Conservation (phyloP, 2,329 filamentous ascomycete genomes). For the Leptoxyphium fumago region DNA sequence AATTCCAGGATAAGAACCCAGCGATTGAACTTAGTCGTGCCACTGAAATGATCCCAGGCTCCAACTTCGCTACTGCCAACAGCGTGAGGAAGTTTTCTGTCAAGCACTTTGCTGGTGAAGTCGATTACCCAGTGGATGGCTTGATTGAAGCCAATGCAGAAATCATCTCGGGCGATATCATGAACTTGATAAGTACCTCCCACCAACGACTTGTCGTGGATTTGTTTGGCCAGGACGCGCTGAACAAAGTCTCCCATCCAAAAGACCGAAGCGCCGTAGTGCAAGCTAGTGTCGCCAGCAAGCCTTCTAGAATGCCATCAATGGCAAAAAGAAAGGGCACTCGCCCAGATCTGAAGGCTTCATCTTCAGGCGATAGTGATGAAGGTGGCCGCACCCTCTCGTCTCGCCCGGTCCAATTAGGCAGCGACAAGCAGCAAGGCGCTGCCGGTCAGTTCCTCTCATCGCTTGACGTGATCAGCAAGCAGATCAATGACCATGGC, state of each 20-base stretch:
- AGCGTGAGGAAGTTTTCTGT: conserved; percentile 70
- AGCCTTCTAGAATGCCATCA: conserved; percentile 81
- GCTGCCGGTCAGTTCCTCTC: conserved; percentile 85
- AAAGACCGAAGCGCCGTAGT: conserved; percentile 81
- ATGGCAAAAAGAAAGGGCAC: conserved; percentile 70
- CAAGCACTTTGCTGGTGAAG: conserved; percentile 89
- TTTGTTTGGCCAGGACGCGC: conserved; percentile 87
- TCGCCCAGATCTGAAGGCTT: conserved; percentile 33
- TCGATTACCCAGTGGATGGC: conserved; percentile 80
- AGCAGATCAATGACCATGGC: conserved; percentile 65
- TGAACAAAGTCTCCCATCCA: conserved; percentile 87
- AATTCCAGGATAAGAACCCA: conserved; percentile 88
- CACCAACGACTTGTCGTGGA: conserved; percentile 80
- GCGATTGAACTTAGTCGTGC: conserved; percentile 68
- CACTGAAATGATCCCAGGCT: conserved; percentile 65
- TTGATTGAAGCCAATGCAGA: conserved; percentile 93
- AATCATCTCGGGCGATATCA: conserved; percentile 84
- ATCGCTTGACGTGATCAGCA: conserved; percentile 78
- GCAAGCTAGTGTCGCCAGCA: conserved; percentile 91
- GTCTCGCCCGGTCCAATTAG: conserved; percentile 22
- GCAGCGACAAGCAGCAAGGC: conserved; percentile 51
- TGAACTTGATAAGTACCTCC: conserved; percentile 81
- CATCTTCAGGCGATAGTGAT: conserved; percentile 20
- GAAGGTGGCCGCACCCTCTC: conserved; percentile 25
- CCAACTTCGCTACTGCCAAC: conserved; percentile 80